Base-by-base conservation (phyloP, 352 stramenopile species). In the Phytopythium litorale region DNA sequence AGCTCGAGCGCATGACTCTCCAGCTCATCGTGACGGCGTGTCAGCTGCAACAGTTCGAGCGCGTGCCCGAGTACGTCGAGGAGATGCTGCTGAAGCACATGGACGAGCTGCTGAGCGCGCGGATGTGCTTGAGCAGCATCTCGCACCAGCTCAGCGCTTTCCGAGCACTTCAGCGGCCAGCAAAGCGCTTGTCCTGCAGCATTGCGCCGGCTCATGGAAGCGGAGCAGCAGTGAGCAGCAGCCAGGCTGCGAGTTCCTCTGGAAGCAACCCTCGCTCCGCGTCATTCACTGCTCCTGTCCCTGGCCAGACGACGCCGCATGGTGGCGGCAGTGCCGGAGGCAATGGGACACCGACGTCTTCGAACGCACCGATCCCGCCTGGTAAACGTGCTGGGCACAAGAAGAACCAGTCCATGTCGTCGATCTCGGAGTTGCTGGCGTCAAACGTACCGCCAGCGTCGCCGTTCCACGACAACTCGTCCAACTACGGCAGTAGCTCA, bases 361-460 rank as follows among this genome's bases (percentile, higher is more conserved):
- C 66, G 7, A 71, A 49, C 60, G 33, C 56, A 25, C 68, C 64
- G 6, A 64, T 73, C 60, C 68, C 71, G 1, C 61, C 65, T 11
- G 71, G 73, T 11, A 93, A 92, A 45, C 78, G 80, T 65, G 82
- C 82, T 52, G 79, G 73, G 0, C 87, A 96, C 73, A 92, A 94
- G 70, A 96, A 96, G 62, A 93, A 96, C 62, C 83, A 93, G 60
- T 94, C 84, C 4, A 92, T 96, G 81, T 96, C 87, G 42, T 92
- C 84, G 1, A 92, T 96, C 58, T 96, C 87, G 7, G 87, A 96
- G 60, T 58, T 96, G 51, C 64, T 96, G 23, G 71, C 87, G 9
- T 86, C 84, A 5, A 78, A 71, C 19, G 56, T 60, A 7, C 63
- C 67, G 30, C 62, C 73, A 1, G 70, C 75, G 7, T 87, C 80